Percentiles rank a stretch among this genome's conserved stretches.
Evolutionary conservation across 2,329 filamentous ascomycete genomes (phyloP).

Genomic region (Ciborinia camelliae): DNA sequence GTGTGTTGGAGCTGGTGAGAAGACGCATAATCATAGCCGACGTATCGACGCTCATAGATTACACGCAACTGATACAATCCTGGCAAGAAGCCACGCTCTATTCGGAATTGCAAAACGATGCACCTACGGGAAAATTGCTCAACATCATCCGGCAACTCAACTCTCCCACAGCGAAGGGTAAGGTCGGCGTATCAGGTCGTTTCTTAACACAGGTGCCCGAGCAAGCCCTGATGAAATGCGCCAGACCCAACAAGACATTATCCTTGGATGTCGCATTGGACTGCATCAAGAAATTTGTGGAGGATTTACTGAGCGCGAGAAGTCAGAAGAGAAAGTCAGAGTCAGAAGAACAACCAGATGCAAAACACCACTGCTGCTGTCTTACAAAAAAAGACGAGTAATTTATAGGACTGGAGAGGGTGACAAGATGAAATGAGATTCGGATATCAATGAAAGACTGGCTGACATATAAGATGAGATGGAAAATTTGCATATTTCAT

Average conservation of each 20-base stretch:
- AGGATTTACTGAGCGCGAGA: not conserved
- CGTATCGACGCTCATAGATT: not conserved
- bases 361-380: not conserved
- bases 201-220: conserved; percentile 32
- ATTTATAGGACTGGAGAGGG: not conserved
- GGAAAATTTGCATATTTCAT: not conserved
- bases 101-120: not conserved
- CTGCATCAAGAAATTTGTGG: not conserved
- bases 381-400: not conserved
- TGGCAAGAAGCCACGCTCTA: conserved; percentile 28
- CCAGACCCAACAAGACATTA: not conserved
- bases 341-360: not conserved
- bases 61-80: conserved; percentile 24
- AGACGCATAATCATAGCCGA: conserved; percentile 21
- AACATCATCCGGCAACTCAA: conserved; percentile 25
- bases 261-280: not conserved
- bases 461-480: not conserved
- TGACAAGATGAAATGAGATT: not conserved
- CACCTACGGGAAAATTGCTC: conserved; percentile 22
- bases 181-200: conserved; percentile 23
- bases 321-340: conserved; percentile 2
- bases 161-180: conserved; percentile 7
- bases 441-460: not conserved
- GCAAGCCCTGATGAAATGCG: conserved; percentile 29
- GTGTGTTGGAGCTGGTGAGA: conserved; percentile 29